Conservation (phyloP, 2,329 filamentous ascomycete species). For the Penicillium psychrosexuale region DNA sequence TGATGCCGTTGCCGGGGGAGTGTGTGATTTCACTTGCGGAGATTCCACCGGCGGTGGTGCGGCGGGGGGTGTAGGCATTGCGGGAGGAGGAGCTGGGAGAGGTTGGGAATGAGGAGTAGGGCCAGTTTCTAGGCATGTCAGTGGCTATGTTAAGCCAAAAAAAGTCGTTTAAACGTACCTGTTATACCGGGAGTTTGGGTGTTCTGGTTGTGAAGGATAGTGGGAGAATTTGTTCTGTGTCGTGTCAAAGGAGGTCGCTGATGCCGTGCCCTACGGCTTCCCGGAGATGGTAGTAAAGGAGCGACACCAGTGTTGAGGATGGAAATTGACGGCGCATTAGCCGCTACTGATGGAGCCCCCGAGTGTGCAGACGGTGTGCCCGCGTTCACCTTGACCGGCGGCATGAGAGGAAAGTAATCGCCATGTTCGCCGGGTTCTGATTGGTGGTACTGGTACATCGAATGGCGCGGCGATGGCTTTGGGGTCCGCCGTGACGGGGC, state of each 20-base stretch:
- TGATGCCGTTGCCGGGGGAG: slow-evolving; percentile 45
- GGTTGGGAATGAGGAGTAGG: slow-evolving; percentile 28
- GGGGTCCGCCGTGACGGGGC: slow-evolving; percentile 74
- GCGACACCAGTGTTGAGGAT: slow-evolving; percentile 77
- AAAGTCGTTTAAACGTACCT: slow-evolving; percentile 31
- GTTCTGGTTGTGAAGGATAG: slow-evolving; percentile 59
- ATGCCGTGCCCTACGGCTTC: slow-evolving; percentile 57
- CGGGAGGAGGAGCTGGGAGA: slow-evolving; percentile 23
- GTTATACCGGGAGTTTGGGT: slow-evolving; percentile 46
- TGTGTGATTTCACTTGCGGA: slow-evolving; percentile 35
- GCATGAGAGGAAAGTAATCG: slow-evolving; percentile 80
- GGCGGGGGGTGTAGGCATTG: slow-evolving; percentile 33
- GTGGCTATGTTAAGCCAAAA: slow-evolving; percentile 1
- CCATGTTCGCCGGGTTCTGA: slow-evolving; percentile 67
- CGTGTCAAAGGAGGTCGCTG: slow-evolving; percentile 60
- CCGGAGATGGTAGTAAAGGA: slow-evolving; percentile 77
- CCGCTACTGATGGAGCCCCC: slow-evolving; percentile 40
- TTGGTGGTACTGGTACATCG: slow-evolving; percentile 47
- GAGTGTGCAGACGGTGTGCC: slow-evolving; percentile 43
- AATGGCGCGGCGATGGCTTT: slow-evolving; percentile 68
- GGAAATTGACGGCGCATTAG: slow-evolving; percentile 65
- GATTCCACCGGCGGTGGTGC: slow-evolving; percentile 36
- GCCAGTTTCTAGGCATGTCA: slow-evolving; percentile 25
- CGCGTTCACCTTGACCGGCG: slow-evolving; percentile 46
- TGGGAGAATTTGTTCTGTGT: slow-evolving; percentile 79